Base-by-base conservation (phyloP, 352 stramenopile species). In the Elongisporangium undulatum region DNA sequence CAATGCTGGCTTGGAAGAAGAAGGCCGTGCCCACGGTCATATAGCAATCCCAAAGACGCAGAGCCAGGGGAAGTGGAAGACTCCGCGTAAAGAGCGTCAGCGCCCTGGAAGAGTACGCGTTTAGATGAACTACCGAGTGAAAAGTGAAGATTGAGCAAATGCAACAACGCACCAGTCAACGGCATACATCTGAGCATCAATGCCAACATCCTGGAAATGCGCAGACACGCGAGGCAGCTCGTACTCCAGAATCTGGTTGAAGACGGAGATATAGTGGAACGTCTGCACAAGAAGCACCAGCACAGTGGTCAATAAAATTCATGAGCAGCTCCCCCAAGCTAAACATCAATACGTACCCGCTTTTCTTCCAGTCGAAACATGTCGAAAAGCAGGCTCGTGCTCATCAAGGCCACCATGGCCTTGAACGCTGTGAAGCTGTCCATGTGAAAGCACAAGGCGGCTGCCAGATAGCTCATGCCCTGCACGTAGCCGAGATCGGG, bases 391-490 rank as follows among this genome's bases (percentile, higher is more conserved):
- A 94, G 58, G 39, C 77, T 92, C 50, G 82, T 91, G 61, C 84
- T 94, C 72, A 95, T 85, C 45, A 95, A 69, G 26, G 82, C 79
- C 23, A 87, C 84, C 53, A 95, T 67, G 17, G 84, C 84, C 65
- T 92, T 92, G 66, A 95, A 95, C 45, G 86, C 86, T 53, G 82
- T 84, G 56, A 94, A 95, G 67, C 79, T 92, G 62, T 95, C 86
- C 82, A 95, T 90, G 65, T 95, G 86, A 53, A 95, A 89, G 61
- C 86, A 95, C 48, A 95, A 51, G 6, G 81, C 76, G 9, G 86
- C 86, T 4, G 86, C 86, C n/a, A 95, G 67, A 50, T 95, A 95
- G 64, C 84, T 94, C 86, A 95, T 95, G 29, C 86, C 86, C 63
- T 95, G 86, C 12, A 95, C 84, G 58, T 95, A 95, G 9, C 86